Evolutionary conservation across 2,329 filamentous ascomycete species (phyloP).

Genomic region (Septoria petroselini): DNA sequence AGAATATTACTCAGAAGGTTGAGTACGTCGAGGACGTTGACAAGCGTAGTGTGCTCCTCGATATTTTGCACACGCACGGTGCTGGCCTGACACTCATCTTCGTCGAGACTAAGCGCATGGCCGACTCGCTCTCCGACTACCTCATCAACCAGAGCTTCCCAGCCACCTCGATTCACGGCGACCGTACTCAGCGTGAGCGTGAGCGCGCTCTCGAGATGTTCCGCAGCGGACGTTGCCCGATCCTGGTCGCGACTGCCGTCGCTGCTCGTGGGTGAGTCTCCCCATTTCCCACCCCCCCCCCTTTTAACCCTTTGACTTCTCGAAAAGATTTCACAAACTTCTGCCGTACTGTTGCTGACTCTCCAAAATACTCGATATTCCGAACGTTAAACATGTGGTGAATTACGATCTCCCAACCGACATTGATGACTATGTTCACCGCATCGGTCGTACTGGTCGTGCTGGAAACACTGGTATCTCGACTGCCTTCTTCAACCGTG

Average conservation of each 20-base stretch:
- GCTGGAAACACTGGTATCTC: slow-evolving; percentile 98
- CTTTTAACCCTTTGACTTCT: not conserved
- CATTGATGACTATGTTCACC: slow-evolving; percentile 97
- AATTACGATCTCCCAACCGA: slow-evolving; percentile 99
- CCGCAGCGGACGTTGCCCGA: slow-evolving; percentile 91
- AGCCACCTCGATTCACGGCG: slow-evolving; percentile 96
- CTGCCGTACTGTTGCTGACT: slow-evolving; percentile 2
- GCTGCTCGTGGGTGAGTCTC: slow-evolving; percentile 61
- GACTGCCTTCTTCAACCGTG: slow-evolving; percentile 99
- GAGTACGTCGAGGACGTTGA: slow-evolving; percentile 96
- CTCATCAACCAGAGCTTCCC: slow-evolving; percentile 98
- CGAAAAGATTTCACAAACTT: not conserved
- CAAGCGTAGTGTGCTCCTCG: slow-evolving; percentile 95
- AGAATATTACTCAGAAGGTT: slow-evolving; percentile 99
- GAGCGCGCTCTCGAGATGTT: slow-evolving; percentile 97
- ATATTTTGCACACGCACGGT: slow-evolving; percentile 93
- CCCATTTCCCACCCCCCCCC: not conserved
- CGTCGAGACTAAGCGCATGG: slow-evolving; percentile 99
- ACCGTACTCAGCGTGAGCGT: slow-evolving; percentile 97
- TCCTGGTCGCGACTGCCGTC: slow-evolving; percentile 94
- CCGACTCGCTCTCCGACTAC: slow-evolving; percentile 95
- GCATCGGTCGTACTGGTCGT: slow-evolving; percentile 99
- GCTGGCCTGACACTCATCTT: slow-evolving; percentile 92
- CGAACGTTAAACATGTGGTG: slow-evolving; percentile 94
- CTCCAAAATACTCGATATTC: slow-evolving; percentile 66